phyloP scores from a whole-genome alignment of 2,329 filamentous ascomycete species.

The Massarina eburnea region DNA sequence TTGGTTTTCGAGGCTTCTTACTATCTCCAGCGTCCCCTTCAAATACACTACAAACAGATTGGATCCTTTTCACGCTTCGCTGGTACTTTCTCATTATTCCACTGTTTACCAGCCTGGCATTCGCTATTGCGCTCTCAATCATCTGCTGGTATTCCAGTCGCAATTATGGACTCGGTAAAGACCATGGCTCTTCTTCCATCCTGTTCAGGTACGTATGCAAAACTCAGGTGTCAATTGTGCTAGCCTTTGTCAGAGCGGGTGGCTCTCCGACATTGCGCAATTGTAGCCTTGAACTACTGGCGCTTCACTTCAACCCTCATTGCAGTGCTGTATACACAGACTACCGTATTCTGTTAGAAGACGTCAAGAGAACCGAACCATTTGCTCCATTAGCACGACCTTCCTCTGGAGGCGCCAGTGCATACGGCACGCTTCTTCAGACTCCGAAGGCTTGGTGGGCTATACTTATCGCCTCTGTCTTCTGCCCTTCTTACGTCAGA shows the following conservation, averaged over 20 bases:
- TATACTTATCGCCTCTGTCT: slow-evolving; percentile 14
- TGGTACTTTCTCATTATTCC: slow-evolving; percentile 17
- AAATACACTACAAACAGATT: neutral
- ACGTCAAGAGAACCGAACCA: slow-evolving; percentile 21
- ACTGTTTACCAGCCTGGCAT: slow-evolving; percentile 4
- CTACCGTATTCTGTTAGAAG: slow-evolving; percentile 22
- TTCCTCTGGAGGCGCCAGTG: slow-evolving; percentile 10
- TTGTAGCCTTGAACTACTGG: no score
- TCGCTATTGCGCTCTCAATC: slow-evolving; percentile 22
- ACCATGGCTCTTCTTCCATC: slow-evolving; percentile 37
- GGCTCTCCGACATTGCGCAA: no score
- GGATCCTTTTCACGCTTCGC: slow-evolving; percentile 17
- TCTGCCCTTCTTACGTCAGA: slow-evolving; percentile 17
- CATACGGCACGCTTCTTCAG: slow-evolving; percentile 15
- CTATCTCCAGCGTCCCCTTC: neutral
- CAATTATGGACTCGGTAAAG: slow-evolving; percentile 14
- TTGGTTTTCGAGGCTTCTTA: neutral
- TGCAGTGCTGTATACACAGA: slow-evolving; percentile 22
- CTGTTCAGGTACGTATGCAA: no score
- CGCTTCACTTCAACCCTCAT: slow-evolving; percentile 24
- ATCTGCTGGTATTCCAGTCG: slow-evolving; percentile 12
- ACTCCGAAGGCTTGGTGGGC: slow-evolving; percentile 16
- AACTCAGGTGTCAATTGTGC: no score
- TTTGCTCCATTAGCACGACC: slow-evolving; percentile 19
- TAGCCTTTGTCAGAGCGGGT: no score